A percentile compares a stretch with the other conserved stretches of the same genome.
phyloP scores from a whole-genome alignment of 306 rosid species.

The Ochetophila trinervis region DNA sequence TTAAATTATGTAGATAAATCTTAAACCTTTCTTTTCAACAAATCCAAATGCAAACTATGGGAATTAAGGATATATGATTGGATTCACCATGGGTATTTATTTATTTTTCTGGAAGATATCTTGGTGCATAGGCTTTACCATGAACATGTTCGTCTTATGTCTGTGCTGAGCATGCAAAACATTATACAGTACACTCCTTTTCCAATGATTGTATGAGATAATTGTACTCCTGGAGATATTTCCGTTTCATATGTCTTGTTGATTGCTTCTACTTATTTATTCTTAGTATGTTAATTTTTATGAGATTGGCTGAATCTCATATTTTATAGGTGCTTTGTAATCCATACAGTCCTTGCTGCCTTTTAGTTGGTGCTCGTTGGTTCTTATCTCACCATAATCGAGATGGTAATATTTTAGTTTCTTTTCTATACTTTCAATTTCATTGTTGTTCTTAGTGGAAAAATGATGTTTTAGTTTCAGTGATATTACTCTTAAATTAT shows the following conservation, averaged over 20 bases:
- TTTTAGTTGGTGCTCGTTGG: conserved; percentile 7
- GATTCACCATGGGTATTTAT: too few relatives aligned
- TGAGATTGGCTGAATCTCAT: neutral
- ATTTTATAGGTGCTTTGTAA: conserved; percentile 15
- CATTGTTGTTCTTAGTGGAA: neutral
- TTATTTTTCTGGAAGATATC: too few relatives aligned
- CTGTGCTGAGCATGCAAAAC: too few relatives aligned
- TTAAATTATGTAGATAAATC: too few relatives aligned
- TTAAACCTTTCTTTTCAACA: too few relatives aligned
- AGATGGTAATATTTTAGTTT: conserved; percentile 28
- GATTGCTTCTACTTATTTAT: neutral
- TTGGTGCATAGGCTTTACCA: too few relatives aligned
- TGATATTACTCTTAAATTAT: too few relatives aligned
- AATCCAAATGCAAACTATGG: too few relatives aligned
- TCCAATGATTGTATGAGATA: neutral
- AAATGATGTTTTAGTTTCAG: too few relatives aligned
- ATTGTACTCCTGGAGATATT: neutral
- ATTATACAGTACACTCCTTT: neutral
- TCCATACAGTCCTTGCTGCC: neutral
- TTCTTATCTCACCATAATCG: conserved; percentile 6
- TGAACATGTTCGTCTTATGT: too few relatives aligned
- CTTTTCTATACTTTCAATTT: neutral
- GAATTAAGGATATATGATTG: too few relatives aligned
- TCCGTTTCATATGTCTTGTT: neutral
- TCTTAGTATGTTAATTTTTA: neutral